Evolutionary conservation across 139 green algal genomes (phyloP), one percentile per base, ranked within the genome.

Genomic region (Deuterostichococcus epilithicus): DNA sequence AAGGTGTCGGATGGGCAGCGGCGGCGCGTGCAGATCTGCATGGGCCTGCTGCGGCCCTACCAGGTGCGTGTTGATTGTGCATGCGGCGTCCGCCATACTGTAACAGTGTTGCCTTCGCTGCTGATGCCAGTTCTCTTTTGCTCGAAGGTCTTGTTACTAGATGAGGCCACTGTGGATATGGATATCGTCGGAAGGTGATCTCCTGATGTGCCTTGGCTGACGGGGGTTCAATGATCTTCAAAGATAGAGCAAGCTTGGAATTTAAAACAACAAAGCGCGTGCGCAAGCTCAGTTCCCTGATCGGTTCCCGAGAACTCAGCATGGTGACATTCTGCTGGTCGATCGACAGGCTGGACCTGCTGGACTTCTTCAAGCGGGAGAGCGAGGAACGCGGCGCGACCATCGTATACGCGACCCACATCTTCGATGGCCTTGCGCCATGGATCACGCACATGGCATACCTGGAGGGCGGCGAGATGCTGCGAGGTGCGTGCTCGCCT

Each of bases 141-240:
- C 30, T 28, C 22, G 45, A 76, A 86, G 85, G 95, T 98, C 72
- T 80, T 99, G 70, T 86, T 99, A 68, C 86, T 99, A 60, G 96
- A 99, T 76, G 96, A 99, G 80, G 97, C 99, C 79, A 99, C 96
- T 0, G 96, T 99, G 76, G 96, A 99, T 85, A 88, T 99, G 86
- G 94, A 99, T 75, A 96, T 99, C 38, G 84, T 99, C 45, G 96
- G 90, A 0, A 63, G 52, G 52, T 63, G 42, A 52, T 52, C 42
- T 8, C 42, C 42, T 52, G 10, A 52, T 8, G 10, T 13, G 42
- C 42, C 42, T 52, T 52, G 42, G 13, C 10, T 52, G 10, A 23
- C 13, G 42, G 8, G 42, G 42, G 8, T 52, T 13, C 13, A 13
- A 8, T 23, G 10, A 8, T 52, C 13, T 52, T 52, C 42, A 52